Evolutionary conservation across 352 stramenopile genomes (phyloP), one percentile per base, ranked within the genome.

Genomic region (Pythium myriotylum): DNA sequence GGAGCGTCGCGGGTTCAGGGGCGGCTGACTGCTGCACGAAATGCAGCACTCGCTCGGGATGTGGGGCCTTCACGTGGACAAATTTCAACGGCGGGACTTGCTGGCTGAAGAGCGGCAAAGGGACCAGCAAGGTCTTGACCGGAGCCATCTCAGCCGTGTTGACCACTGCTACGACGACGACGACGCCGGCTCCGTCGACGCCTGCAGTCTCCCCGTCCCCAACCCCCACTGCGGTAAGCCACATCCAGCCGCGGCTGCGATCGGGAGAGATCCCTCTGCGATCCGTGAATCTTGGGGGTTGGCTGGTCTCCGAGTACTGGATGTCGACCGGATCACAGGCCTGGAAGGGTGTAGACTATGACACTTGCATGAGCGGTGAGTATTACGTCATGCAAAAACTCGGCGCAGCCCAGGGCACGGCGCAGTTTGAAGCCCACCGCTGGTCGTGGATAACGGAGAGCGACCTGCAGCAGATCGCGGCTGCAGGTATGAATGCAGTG

Each of bases 271-370:
- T 76, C 9, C 40, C 43, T 12, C 17, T 55, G 22, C 68, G 68
- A 2, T 58, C 41, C 9, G 68, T 73, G 6, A 79, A 76, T 59
- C 60, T 76, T 17, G 72, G 72, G 5, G 65, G 69, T 0, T 81
- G 63, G 63, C 63, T 70, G 32, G 42, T 70, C 0, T 51, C 33
- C 12, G 63, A 70, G 81, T 57, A 73, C 46, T 90, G 79, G 66
- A 90, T 93, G 68, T 84, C 69, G 12, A 68, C 62, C 22, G 62
- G 65, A 10, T 78, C 74, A 12, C 77, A 71, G 23, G 73, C 90
- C 52, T 89, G 91, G 70, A 82, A 72, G 51, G 83, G 81, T 37
- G 52, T 76, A 1, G 46, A 49, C 74, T 61, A 26, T 82, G 89
- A 67, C 59, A 41, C 60, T 1, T 54, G 1, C 67, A 67, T n/a